Conservation (phyloP, 148 eudicot genomes). For the Camellia lanceoleosa region DNA sequence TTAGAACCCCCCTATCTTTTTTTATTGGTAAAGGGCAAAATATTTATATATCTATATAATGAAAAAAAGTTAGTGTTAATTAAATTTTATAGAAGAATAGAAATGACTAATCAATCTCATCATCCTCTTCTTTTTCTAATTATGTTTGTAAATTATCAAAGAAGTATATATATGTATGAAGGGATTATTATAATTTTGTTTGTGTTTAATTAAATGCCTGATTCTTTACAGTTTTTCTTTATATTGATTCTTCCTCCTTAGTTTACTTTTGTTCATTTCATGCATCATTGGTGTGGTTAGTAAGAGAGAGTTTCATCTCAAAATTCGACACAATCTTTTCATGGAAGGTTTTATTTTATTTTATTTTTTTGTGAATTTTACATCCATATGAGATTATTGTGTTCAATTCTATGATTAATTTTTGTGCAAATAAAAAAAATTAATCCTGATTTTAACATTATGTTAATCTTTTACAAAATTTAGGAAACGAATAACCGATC, state of each 20-base stretch:
- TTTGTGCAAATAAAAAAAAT: no score
- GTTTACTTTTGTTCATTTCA: neutral
- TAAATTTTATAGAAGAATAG: slow-evolving; percentile 9
- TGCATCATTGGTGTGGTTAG: no score
- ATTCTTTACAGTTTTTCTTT: neutral
- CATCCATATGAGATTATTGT: no score
- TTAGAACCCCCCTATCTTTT: slow-evolving; percentile 8
- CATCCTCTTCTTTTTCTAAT: slow-evolving; percentile 9
- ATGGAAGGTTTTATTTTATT: no score
- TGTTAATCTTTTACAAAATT: neutral
- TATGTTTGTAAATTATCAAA: slow-evolving; percentile 11
- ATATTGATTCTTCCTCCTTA: neutral
- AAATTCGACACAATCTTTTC: no score
- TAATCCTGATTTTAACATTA: neutral
- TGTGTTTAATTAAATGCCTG: neutral
- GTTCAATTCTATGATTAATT: no score
- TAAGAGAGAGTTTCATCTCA: no score
- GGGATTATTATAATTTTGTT: slow-evolving; percentile 18
- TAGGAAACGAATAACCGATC: neutral
- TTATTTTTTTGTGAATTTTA: no score
- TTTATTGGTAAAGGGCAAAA: slow-evolving; percentile 28
- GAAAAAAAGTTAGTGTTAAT: neutral
- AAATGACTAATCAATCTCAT: neutral
- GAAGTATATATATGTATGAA: neutral
- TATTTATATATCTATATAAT: neutral